phyloP scores from a whole-genome alignment of 2,329 filamentous ascomycete genomes.

The Thielaviopsis cerberus region DNA sequence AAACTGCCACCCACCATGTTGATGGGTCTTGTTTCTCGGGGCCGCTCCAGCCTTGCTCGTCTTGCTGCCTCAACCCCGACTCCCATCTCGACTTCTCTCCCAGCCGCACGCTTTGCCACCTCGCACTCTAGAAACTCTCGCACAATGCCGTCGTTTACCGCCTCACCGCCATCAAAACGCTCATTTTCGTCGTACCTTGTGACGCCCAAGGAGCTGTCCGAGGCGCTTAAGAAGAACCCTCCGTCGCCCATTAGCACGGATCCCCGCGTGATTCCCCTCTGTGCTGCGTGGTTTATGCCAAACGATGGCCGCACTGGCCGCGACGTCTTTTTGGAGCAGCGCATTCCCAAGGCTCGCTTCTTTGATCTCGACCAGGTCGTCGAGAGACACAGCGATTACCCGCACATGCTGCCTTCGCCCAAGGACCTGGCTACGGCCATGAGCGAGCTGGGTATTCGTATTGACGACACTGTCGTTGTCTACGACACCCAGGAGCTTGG shows the following conservation, averaged over 20 bases:
- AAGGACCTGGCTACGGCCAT: conserved; percentile 73
- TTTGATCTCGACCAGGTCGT: conserved; percentile 90
- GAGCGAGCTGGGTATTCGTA: conserved; percentile 69
- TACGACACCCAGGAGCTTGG: conserved; percentile 85
- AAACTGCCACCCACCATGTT: conserved; percentile 3
- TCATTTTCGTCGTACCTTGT: conserved; percentile 67
- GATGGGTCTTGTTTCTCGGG: conserved; percentile 4
- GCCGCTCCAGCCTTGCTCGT: conserved; percentile 3
- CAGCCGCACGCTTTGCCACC: conserved; percentile 20
- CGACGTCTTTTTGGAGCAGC: conserved; percentile 60
- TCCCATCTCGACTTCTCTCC: conserved; percentile 21
- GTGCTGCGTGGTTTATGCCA: conserved; percentile 89
- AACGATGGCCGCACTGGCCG: conserved; percentile 73
- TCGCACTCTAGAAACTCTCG: conserved; percentile 15
- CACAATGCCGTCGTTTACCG: neutral
- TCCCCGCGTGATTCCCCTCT: conserved; percentile 71
- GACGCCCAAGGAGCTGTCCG: conserved; percentile 61
- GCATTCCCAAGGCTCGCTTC: conserved; percentile 80
- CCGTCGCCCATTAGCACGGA: conserved; percentile 62
- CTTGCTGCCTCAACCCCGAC: conserved; percentile 4
- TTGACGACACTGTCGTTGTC: conserved; percentile 79
- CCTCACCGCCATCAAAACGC: conserved; percentile 19
- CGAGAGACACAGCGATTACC: conserved; percentile 73
- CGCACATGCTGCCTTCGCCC: conserved; percentile 82
- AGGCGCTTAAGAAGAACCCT: conserved; percentile 67